These are phyloP conservation scores for Trichoderma cornu-damae DNA, from an alignment of 2,329 filamentous ascomycete genomes.

Conservation along the genomic window DNA sequence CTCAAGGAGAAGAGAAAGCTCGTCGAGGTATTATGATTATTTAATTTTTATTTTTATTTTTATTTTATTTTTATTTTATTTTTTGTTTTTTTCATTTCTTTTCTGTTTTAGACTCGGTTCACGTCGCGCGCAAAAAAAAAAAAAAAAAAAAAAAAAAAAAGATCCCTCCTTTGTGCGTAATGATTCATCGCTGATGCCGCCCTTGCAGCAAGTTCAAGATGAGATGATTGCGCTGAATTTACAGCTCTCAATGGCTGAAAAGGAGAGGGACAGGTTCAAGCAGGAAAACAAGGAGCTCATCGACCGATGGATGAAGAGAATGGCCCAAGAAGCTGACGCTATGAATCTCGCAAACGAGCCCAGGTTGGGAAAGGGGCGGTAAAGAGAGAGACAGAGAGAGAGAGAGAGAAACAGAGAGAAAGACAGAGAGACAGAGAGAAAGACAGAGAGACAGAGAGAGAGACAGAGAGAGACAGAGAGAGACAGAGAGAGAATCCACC, in stretches of 20 bases:
- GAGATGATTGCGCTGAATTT: slow-evolving; percentile 85
- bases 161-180: too few species aligned
- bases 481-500: too few species aligned
- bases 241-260: slow-evolving; percentile 80
- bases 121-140: too few species aligned
- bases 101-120: too few species aligned
- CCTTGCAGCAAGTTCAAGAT: slow-evolving; percentile 74
- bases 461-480: background rate
- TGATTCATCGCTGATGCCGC: slow-evolving; percentile 18
- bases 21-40: slow-evolving; percentile 67
- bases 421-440: background rate
- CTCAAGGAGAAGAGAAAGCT: slow-evolving; percentile 76
- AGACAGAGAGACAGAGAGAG: slow-evolving; percentile 22
- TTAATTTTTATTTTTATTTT: too few species aligned
- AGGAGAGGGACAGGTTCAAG: slow-evolving; percentile 65
- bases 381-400: background rate
- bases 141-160: too few species aligned
- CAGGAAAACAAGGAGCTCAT: slow-evolving; percentile 85
- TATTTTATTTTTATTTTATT: too few species aligned
- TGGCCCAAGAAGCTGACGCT: slow-evolving; percentile 77
- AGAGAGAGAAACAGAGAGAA: background rate
- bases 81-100: too few species aligned
- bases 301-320: slow-evolving; percentile 84
- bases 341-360: slow-evolving; percentile 68
- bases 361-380: slow-evolving; percentile 30